Percentiles rank a stretch among this genome's conserved stretches.
phyloP scores from a whole-genome alignment of 2,329 filamentous ascomycete species.

The Colletotrichum horii region DNA sequence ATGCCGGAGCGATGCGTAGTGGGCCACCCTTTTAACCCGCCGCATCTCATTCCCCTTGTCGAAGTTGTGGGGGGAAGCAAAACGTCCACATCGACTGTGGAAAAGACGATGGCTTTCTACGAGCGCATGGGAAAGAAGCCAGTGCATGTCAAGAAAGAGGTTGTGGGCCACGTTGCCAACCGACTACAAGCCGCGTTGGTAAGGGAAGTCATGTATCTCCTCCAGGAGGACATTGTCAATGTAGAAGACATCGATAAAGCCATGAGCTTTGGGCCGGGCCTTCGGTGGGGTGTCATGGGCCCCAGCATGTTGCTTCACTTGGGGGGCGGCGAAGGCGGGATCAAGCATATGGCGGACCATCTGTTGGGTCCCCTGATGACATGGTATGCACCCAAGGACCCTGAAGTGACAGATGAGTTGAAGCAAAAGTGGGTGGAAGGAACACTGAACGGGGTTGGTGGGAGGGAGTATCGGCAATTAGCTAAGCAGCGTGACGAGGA shows the following conservation, averaged over 20 bases:
- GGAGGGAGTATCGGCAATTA: background rate
- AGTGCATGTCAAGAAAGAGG: constrained; percentile 43
- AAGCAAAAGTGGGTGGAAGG: constrained; percentile 10
- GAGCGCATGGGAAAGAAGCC: constrained; percentile 42
- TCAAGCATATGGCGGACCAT: constrained; percentile 23
- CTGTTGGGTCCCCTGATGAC: constrained; percentile 9
- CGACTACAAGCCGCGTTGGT: constrained; percentile 38
- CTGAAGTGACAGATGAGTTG: background rate
- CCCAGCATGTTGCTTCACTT: constrained; percentile 17
- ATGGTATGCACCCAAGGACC: constrained; percentile 13
- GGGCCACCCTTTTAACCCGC: constrained; percentile 54
- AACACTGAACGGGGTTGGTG: background rate
- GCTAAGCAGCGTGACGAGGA: constrained; percentile 6
- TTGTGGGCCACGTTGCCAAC: constrained; percentile 48
- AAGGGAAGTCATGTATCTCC: constrained; percentile 7
- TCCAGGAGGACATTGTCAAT: constrained; percentile 1
- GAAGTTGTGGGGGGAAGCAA: constrained; percentile 45
- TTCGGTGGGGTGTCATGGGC: constrained; percentile 25
- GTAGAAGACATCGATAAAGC: constrained; percentile 10
- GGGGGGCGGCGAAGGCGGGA: constrained; percentile 25
- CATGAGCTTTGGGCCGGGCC: constrained; percentile 21
- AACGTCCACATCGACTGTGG: constrained; percentile 30
- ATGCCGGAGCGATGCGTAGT: constrained; percentile 41
- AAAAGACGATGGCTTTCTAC: constrained; percentile 42
- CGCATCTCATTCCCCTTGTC: constrained; percentile 51